These are phyloP conservation scores for Gynochthodes officinalis DNA, from an alignment of 257 asterid genomes.

Conservation along the genomic window DNA sequence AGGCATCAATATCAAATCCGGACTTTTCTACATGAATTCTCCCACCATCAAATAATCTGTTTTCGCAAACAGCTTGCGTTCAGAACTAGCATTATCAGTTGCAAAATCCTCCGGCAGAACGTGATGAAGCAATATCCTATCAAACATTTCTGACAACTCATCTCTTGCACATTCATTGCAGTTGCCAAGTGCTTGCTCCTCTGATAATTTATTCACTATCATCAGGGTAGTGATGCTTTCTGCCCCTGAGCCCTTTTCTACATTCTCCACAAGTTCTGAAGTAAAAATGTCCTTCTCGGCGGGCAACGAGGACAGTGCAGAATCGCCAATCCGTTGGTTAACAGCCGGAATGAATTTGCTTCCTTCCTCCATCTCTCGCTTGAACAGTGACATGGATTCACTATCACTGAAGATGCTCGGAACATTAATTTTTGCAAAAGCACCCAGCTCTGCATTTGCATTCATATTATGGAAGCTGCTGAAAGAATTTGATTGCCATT, in stretches of 20 bases:
- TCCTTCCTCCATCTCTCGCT: constrained; percentile 5
- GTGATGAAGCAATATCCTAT: background rate
- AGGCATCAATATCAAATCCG: background rate
- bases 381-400: background rate
- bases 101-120: background rate
- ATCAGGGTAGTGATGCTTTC: constrained; percentile 59
- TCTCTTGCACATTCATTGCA: constrained; percentile 45
- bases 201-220: constrained; percentile 42
- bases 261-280: background rate
- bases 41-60: too few species aligned
- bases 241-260: constrained; percentile 30
- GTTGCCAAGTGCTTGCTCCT: constrained; percentile 56
- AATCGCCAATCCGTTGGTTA: background rate
- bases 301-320: too few species aligned
- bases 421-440: background rate
- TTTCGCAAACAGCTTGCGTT: too few species aligned
- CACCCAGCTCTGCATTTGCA: background rate
- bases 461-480: too few species aligned
- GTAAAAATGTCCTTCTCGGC: background rate
- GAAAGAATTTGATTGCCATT: background rate
- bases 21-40: background rate
- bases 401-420: background rate
- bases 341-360: constrained; percentile 2
- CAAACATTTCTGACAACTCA: constrained; percentile 2
- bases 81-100: too few species aligned